A percentile compares a stretch with the other conserved stretches of the same genome.
Conservation (phyloP, 331 rosid species). For the Malus hybrid region DNA sequence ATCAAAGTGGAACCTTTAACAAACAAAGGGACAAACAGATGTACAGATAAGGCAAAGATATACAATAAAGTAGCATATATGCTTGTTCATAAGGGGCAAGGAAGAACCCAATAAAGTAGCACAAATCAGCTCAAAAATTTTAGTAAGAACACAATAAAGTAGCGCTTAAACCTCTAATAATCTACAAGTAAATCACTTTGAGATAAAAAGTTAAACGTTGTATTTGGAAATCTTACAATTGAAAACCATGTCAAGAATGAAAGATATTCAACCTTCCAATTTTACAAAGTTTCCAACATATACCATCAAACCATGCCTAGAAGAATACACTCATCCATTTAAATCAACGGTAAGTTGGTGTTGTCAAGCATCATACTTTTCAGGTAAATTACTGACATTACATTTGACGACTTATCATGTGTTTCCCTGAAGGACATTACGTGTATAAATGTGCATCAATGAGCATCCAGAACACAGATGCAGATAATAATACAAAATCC, state of each 20-base stretch:
- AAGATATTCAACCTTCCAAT: background rate
- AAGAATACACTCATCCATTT: background rate
- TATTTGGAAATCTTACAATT: background rate
- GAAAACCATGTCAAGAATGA: background rate
- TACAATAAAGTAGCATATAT: background rate
- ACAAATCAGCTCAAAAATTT: background rate
- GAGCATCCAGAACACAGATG: background rate
- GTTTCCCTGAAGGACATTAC: background rate
- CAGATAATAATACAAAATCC: background rate
- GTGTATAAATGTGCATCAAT: background rate
- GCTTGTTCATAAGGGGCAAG: background rate
- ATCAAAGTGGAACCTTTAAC: conserved; percentile 10
- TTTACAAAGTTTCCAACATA: background rate
- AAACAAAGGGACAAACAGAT: background rate
- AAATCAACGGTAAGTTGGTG: background rate
- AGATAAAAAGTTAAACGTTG: background rate
- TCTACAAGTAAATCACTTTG: background rate
- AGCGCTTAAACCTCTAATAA: background rate
- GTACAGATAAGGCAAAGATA: background rate
- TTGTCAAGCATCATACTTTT: background rate
- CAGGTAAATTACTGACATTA: background rate
- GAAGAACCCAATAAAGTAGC: background rate
- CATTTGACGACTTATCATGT: background rate
- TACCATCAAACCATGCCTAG: background rate
- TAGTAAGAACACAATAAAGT: background rate